Evolutionary conservation across 768 basidiomycete genomes (phyloP).

Genomic region (Rhodotorula sphaerocarpa): DNA sequence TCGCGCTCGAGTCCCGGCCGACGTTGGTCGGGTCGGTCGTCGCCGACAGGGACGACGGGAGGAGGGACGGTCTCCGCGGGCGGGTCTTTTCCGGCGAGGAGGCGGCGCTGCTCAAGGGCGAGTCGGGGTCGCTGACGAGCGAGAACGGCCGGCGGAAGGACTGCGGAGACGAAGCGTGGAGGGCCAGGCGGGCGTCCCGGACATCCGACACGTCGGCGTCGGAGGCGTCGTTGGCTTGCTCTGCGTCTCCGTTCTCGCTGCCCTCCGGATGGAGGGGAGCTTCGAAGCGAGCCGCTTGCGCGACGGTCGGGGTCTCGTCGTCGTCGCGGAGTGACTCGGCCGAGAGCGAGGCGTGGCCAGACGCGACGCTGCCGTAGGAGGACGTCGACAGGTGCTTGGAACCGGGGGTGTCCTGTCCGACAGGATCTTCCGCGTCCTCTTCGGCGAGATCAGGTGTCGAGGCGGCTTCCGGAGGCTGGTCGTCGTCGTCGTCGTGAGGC

Average conservation of each 20-base stretch:
- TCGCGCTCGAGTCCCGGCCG: constrained; percentile 3
- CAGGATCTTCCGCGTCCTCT: too few relatives aligned
- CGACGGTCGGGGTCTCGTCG: too few relatives aligned
- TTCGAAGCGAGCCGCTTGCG: background rate
- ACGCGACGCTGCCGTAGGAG: too few relatives aligned
- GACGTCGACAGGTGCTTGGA: too few relatives aligned
- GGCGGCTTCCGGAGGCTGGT: too few relatives aligned
- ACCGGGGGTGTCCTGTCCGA: too few relatives aligned
- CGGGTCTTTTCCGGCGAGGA: background rate
- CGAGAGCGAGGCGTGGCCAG: too few relatives aligned
- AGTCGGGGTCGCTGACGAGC: constrained; percentile 21
- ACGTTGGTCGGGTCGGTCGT: constrained; percentile 2
- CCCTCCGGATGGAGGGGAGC: background rate
- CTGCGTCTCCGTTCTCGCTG: too few relatives aligned
- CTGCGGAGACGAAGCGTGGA: background rate
- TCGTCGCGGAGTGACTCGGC: too few relatives aligned
- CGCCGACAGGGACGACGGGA: background rate
- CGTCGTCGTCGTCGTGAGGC: too few relatives aligned
- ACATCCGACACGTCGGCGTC: background rate
- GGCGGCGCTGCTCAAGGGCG: constrained; percentile 2
- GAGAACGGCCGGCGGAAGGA: constrained; percentile 16
- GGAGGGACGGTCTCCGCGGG: background rate
- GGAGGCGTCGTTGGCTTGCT: too few relatives aligned
- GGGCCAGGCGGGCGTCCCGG: background rate
- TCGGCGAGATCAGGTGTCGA: too few relatives aligned